Evolutionary conservation across 495 filamentous ascomycete species (phyloP), one percentile per base, ranked within the genome.

Genomic region (Hypoxylon cercidicola): DNA sequence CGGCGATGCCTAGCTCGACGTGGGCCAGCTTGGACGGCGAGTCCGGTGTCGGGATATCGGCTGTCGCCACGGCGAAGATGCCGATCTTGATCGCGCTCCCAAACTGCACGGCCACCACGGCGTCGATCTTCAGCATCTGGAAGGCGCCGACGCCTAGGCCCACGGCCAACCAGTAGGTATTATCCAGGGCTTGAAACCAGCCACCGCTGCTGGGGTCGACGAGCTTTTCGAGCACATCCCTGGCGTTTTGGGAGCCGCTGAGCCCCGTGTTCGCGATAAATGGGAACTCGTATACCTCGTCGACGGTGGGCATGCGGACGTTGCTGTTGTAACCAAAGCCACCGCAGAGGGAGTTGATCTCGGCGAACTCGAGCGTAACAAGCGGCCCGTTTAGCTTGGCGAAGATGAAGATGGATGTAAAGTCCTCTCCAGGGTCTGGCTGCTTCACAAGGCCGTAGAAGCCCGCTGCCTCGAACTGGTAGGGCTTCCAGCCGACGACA

Each of bases 281-380:
- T 0, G 81, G 80, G 58, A 81, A 82, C 6, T 71, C 7, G 9
- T 47, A 19, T 0, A 85, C 54, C 12, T 79, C 39, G 1, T 72
- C 66, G 9, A 74, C 56, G 0, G 58, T 69, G 2, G 79, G 82
- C 16, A 74, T 21, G 5, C 60, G 69, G 0, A 82, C 49, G 10
- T 37, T 46, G 9, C 56, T 71, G 52, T 84, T 82, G 59, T 80
- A 81, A 3, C 82, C 82, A 34, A 84, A 81, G 0, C 82, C 82
- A 16, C 68, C 73, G 0, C 58, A 60, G 16, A 84, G 44, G 1
- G 75, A 75, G 0, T 60, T 56, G 23, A 85, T 74, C 12, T 72
- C 71, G 0, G 77, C 81, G 45, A 78, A 79, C 30, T 74, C 77
- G 7, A 84, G 60, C 0, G 64, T 66, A 2, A 79, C 43, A n/a